Conservation (phyloP, 441 rosid genomes). For the Erysimum cheiri region DNA sequence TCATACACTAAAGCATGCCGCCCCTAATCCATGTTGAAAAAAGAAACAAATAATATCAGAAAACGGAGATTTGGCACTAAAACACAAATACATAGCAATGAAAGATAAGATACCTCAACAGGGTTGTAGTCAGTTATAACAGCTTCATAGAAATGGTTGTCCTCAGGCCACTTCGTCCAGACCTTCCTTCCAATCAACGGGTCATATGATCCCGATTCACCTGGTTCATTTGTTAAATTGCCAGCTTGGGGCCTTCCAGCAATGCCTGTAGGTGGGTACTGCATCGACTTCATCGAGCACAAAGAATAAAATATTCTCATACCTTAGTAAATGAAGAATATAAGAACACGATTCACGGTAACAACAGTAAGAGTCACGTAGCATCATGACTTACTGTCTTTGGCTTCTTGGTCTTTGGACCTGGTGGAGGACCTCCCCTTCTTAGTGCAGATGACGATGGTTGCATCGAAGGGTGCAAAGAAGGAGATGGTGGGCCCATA, state of each 20-base stretch:
- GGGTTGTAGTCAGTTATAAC: conserved; percentile 84
- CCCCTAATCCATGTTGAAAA: conserved; percentile 61
- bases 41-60: conserved; percentile 30
- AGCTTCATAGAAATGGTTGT: conserved; percentile 92
- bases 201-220: conserved; percentile 66
- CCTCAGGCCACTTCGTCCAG: conserved; percentile 99
- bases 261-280: conserved; percentile 64
- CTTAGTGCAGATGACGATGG: conserved; percentile 81
- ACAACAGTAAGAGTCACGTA: conserved; percentile 1
- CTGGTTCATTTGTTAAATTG: conserved; percentile 64
- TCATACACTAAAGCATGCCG: conserved; percentile 98
- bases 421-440: conserved; percentile 79
- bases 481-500: conserved; percentile 85
- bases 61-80: conserved; percentile 12
- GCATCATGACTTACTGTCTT: conserved; percentile 74
- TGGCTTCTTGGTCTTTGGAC: conserved; percentile 80
- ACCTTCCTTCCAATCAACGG: conserved; percentile 85
- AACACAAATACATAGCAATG: conserved; percentile 31
- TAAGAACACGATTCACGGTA: conserved; percentile 1
- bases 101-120: conserved; percentile 56
- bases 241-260: conserved; percentile 70
- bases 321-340: conserved; percentile 25
- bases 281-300: conserved; percentile 58
- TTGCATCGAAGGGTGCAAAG: conserved; percentile 76
- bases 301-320: conserved; percentile 36